A percentile compares a stretch with the other conserved stretches of the same genome.
Conservation (phyloP, 148 eudicot species). For the Pouteria glomerata region DNA sequence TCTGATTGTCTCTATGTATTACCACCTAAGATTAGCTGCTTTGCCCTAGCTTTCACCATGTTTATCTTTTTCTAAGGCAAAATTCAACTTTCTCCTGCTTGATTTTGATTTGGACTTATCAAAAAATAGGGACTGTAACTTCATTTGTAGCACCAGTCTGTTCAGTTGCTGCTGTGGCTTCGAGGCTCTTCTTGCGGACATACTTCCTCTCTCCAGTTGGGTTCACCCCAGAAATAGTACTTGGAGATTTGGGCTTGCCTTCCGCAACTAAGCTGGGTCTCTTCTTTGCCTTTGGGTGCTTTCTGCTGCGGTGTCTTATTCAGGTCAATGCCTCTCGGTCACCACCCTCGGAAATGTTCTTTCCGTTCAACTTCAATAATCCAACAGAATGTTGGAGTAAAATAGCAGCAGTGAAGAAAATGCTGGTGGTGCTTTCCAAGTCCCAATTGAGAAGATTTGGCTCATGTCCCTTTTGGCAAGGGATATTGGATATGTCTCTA, state of each 20-base stretch:
- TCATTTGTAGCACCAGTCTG: too few species aligned
- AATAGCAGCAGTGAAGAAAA: constrained; percentile 27
- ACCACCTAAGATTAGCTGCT: constrained; percentile 13
- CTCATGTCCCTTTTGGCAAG: too few species aligned
- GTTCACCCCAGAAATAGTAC: constrained; percentile 17
- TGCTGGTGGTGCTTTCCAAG: too few species aligned
- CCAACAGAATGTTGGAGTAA: too few species aligned
- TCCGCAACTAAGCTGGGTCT: constrained; percentile 56
- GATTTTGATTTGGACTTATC: constrained; percentile 25
- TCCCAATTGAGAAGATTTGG: too few species aligned
- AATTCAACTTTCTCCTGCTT: constrained; percentile 40
- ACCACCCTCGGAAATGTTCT: constrained; percentile 19
- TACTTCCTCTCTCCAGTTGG: constrained; percentile 51
- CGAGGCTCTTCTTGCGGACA: constrained; percentile 36
- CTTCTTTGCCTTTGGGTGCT: constrained; percentile 57
- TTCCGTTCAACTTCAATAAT: constrained; percentile 22
- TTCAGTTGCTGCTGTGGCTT: constrained; percentile 13
- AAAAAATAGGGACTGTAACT: too few species aligned
- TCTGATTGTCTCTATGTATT: constrained; percentile 10
- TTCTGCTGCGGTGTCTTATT: constrained; percentile 51
- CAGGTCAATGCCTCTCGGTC: constrained; percentile 33
- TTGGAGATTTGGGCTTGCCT: constrained; percentile 47
- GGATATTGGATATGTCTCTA: too few species aligned
- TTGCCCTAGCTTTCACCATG: constrained; percentile 15
- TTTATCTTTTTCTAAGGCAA: constrained; percentile 29